Conservation (phyloP, 2,329 filamentous ascomycete species). For the Phyllosticta paracitricarpa region DNA sequence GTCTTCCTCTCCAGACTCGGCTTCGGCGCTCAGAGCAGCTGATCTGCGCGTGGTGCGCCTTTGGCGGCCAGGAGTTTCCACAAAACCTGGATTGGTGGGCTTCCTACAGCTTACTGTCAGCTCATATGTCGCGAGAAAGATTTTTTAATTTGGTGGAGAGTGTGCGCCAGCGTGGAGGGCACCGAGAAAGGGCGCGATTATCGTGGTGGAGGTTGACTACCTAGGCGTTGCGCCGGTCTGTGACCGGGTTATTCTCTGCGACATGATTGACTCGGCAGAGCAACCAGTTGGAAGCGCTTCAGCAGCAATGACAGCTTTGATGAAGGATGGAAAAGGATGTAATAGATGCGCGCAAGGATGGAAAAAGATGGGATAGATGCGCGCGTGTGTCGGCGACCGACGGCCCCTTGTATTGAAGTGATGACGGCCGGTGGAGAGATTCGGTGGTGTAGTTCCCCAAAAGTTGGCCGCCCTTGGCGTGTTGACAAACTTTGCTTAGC, state of each 20-base stretch:
- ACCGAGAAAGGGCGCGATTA: not conserved
- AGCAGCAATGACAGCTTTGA: not conserved
- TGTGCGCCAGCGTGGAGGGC: not conserved
- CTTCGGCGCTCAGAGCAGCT: constrained; percentile 14
- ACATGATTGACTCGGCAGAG: constrained; percentile 19
- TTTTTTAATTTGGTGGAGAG: not conserved
- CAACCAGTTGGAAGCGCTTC: not conserved
- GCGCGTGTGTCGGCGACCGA: not conserved
- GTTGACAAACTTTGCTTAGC: not conserved
- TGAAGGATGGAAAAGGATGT: not conserved
- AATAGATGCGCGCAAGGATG: not conserved
- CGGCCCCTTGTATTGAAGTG: constrained; percentile 23
- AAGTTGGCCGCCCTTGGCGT: not conserved
- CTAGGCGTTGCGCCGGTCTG: constrained; percentile 40
- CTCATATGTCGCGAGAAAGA: not conserved
- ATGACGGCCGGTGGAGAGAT: constrained; percentile 53
- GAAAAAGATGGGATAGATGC: not conserved
- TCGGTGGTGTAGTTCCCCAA: constrained; percentile 26
- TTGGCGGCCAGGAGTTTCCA: constrained; percentile 38
- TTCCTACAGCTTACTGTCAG: constrained; percentile 21
- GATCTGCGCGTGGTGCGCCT: constrained; percentile 36
- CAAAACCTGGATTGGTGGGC: constrained; percentile 34
- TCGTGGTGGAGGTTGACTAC: constrained; percentile 21
- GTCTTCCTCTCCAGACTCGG: constrained; percentile 18
- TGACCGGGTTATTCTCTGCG: constrained; percentile 34